Conservation (phyloP, 257 asterid genomes). For the Apocynum venetum region DNA sequence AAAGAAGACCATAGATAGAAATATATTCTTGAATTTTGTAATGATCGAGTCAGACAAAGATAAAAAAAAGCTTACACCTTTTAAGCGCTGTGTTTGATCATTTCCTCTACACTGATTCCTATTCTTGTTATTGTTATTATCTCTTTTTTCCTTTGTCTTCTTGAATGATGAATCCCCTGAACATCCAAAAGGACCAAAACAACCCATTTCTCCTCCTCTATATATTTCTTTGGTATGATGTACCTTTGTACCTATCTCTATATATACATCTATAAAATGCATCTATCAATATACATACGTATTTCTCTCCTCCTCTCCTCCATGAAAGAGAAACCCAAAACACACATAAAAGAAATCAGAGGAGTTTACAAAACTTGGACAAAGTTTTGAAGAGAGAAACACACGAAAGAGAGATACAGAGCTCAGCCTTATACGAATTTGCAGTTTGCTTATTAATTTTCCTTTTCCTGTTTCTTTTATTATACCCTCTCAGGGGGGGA, state of each 20-base stretch:
- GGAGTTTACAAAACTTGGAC: constrained; percentile 6
- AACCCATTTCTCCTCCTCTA: constrained; percentile 46
- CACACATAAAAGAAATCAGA: background rate
- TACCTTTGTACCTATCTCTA: background rate
- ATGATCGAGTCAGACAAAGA: background rate
- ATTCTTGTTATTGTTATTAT: background rate
- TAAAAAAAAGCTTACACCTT: constrained; percentile 24
- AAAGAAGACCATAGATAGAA: background rate
- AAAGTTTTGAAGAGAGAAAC: constrained; percentile 11
- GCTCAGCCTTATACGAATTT: background rate
- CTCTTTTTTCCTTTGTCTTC: constrained; percentile 33
- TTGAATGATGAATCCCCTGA: constrained; percentile 50
- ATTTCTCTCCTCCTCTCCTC: constrained; percentile 14
- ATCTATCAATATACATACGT: background rate
- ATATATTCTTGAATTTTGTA: background rate
- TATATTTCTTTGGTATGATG: background rate
- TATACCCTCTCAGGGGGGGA: background rate
- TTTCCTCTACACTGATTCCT: constrained; percentile 25
- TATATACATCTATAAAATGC: constrained; percentile 2
- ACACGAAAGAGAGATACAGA: constrained; percentile 2
- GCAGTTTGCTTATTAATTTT: background rate
- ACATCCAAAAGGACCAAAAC: constrained; percentile 79
- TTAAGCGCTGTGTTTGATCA: constrained; percentile 34
- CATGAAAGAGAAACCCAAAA: background rate
- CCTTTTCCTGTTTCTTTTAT: background rate